Percentiles rank a stretch among this genome's conserved stretches.
Conservation (phyloP, 257 asterid genomes). For the Thymus mandschuricus region DNA sequence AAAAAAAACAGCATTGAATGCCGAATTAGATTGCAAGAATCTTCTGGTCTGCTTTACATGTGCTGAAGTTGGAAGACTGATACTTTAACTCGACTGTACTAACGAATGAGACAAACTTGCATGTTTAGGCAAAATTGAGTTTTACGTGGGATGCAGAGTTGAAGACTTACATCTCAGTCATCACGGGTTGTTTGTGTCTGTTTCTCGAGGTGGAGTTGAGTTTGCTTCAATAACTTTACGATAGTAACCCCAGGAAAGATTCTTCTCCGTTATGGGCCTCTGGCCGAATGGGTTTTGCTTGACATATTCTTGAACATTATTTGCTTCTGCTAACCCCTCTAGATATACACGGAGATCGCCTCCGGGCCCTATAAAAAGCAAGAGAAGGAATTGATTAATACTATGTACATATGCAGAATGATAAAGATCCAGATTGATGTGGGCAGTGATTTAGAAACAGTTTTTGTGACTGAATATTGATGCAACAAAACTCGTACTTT, state of each 20-base stretch:
- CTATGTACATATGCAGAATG: not conserved
- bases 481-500: not conserved
- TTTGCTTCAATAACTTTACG: conserved; percentile 57
- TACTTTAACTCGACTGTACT: not conserved
- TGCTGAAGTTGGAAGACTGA: not conserved
- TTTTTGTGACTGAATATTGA: not conserved
- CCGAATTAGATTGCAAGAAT: not conserved
- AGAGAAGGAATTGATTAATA: conserved; percentile 8
- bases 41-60: not conserved
- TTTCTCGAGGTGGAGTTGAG: conserved; percentile 43
- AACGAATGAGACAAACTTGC: too few relatives aligned
- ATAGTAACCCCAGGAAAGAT: conserved; percentile 76
- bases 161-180: not conserved
- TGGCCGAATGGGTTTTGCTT: conserved; percentile 78
- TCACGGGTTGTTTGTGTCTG: conserved; percentile 23
- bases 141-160: not conserved
- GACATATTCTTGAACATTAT: conserved; percentile 72
- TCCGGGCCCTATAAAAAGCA: conserved; percentile 59
- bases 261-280: conserved; percentile 67
- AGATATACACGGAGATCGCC: conserved; percentile 79
- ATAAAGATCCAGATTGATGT: not conserved
- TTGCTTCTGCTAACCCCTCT: conserved; percentile 71
- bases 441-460: conserved; percentile 1
- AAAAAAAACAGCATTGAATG: not conserved
- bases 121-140: conserved; percentile 15